phyloP scores from a whole-genome alignment of 371 early-diverging fungal species.

The Circinella umbellata region DNA sequence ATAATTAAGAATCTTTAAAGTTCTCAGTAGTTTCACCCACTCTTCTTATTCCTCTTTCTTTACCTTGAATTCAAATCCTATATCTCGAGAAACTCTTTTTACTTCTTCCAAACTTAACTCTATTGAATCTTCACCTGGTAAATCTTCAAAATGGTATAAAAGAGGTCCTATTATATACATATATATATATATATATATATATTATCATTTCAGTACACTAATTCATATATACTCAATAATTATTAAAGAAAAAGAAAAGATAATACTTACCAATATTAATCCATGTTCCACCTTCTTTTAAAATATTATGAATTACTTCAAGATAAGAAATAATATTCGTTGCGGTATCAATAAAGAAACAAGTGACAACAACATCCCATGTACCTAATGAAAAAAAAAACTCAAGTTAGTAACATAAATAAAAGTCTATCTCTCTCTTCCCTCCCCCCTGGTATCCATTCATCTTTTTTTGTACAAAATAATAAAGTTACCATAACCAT shows the following conservation, averaged over 20 bases:
- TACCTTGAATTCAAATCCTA: conserved; percentile 80
- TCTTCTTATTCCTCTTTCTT: neutral
- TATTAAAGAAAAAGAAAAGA: neutral
- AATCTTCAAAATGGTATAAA: conserved; percentile 92
- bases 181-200: neutral
- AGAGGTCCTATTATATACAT: conserved; percentile 70
- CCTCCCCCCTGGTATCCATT: no score
- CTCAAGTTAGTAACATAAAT: neutral
- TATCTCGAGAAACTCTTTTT: conserved; percentile 58
- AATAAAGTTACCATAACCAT: conserved; percentile 50
- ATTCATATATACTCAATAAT: no score
- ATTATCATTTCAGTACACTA: neutral
- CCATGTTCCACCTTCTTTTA: conserved; percentile 92
- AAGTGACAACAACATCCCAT: conserved; percentile 92
- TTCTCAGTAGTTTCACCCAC: neutral
- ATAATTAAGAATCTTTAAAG: neutral
- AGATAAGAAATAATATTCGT: conserved; percentile 89
- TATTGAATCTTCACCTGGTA: conserved; percentile 75
- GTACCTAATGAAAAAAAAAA: conserved; percentile 44
- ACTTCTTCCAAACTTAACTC: conserved; percentile 90
- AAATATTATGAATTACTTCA: conserved; percentile 73
- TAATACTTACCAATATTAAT: conserved; percentile 81
- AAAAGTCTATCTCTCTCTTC: no score
- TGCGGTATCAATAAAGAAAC: conserved; percentile 97
- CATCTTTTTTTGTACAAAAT: no score